Conservation (phyloP, 345 rosid species). For the Eucalyptus erythrocorys region DNA sequence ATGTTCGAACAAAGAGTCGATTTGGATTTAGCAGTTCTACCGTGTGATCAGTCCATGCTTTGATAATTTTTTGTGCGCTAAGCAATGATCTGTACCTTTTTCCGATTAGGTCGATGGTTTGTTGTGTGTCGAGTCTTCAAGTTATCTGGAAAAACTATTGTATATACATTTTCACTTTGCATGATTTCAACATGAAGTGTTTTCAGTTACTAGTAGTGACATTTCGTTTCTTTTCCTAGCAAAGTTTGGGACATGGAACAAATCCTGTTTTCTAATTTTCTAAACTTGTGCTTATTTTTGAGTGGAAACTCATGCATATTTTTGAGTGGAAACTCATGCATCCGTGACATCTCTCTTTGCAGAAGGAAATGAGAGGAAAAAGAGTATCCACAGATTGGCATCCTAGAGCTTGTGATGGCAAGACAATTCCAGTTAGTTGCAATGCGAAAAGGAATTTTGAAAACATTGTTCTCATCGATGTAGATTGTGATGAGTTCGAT, state of each 20-base stretch:
- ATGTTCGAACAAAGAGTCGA: background rate
- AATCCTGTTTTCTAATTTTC: background rate
- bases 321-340: background rate
- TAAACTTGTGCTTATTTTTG: background rate
- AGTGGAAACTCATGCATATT: background rate
- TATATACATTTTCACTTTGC: background rate
- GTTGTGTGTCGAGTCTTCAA: background rate
- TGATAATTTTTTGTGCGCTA: background rate
- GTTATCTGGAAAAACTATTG: background rate
- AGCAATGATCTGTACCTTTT: background rate
- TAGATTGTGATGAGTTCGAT: constrained; percentile 36
- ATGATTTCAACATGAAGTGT: background rate
- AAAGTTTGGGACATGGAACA: background rate
- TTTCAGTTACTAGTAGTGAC: background rate
- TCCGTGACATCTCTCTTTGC: background rate
- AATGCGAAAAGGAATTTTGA: constrained; percentile 15
- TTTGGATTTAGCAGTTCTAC: background rate
- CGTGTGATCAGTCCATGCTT: background rate
- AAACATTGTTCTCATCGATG: constrained; percentile 54
- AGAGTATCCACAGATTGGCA: constrained; percentile 25
- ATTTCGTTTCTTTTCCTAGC: background rate
- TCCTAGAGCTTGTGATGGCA: constrained; percentile 23
- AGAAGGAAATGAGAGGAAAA: constrained; percentile 21
- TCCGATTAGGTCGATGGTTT: background rate
- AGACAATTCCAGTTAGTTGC: constrained; percentile 18